A percentile compares a stretch with the other conserved stretches of the same genome.
Evolutionary conservation across 2,329 filamentous ascomycete species (phyloP).

Genomic region (Pseudocercospora musae): DNA sequence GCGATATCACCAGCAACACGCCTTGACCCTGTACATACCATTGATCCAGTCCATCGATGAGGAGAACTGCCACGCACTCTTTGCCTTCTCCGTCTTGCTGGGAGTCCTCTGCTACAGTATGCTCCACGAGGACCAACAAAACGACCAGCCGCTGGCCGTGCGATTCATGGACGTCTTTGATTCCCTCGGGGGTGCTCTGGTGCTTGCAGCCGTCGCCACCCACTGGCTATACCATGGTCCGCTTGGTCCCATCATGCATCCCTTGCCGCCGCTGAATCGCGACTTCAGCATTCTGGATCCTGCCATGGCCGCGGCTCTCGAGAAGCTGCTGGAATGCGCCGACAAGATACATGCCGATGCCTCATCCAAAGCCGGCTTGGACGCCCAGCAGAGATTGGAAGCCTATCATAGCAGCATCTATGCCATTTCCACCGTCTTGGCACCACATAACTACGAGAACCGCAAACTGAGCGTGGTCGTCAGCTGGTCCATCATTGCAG

Average conservation of each 20-base stretch:
- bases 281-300: constrained; percentile 15
- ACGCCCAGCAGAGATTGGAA: constrained; percentile 2
- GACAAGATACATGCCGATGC: background rate
- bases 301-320: constrained; percentile 13
- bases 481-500: constrained; percentile 19
- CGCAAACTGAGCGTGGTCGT: constrained; percentile 15
- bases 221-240: constrained; percentile 6
- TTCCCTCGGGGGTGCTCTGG: constrained; percentile 16
- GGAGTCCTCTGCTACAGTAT: constrained; percentile 18
- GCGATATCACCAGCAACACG: constrained; percentile 26
- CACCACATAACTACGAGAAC: constrained; percentile 10
- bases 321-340: constrained; percentile 13
- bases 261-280: constrained; percentile 3
- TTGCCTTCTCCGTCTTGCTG: constrained; percentile 22
- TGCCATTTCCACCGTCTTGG: constrained; percentile 14
- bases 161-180: constrained; percentile 22
- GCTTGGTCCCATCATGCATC: constrained; percentile 11
- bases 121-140: constrained; percentile 11
- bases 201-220: constrained; percentile 18
- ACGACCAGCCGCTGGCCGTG: constrained; percentile 6
- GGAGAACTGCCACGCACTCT: constrained; percentile 24
- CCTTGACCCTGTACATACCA: constrained; percentile 23
- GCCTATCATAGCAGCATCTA: constrained; percentile 21
- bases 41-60: constrained; percentile 21
- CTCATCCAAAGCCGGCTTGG: constrained; percentile 3